Base-by-base conservation (phyloP, 2,329 filamentous ascomycete species). In the Hymenoscyphus salicellus region DNA sequence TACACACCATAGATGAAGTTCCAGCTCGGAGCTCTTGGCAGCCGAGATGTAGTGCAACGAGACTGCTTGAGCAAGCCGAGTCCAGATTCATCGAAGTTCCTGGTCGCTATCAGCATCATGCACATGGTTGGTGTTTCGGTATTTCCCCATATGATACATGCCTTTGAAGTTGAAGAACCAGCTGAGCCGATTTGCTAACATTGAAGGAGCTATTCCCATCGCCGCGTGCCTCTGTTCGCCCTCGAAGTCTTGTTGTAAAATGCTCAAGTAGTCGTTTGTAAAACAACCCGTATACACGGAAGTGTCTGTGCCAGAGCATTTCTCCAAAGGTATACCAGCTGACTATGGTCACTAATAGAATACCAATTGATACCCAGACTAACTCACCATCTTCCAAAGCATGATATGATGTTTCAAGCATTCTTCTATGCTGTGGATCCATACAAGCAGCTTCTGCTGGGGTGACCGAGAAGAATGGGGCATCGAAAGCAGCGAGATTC, bases 61-160 rank as follows among this genome's bases (percentile, higher is more conserved):
- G 75, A 58, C 81, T 83, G 5, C 81, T 81, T 43, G 83, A 85
- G 72, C 84, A 87, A 32, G 83, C 84, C 0, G 84, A 86, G 60
- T 86, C 83, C 14, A 86, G 74, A 0, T 82, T 84, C 73, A 85
- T 79, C 67, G 82, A 84, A 2, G 84, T 82, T 0, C 62, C n/a
- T n/a, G n/a, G n/a, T n/a, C n/a, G n/a, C n/a, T n/a, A n/a, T n/a
- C n/a, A n/a, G n/a, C n/a, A n/a, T n/a, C n/a, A n/a, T n/a, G n/a
- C n/a, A n/a, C n/a, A n/a, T n/a, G n/a, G n/a, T n/a, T n/a, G n/a
- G n/a, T n/a, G n/a, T n/a, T n/a, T n/a, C n/a, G n/a, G n/a, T n/a
- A n/a, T n/a, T n/a, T n/a, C n/a, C n/a, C n/a, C n/a, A n/a, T n/a
- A n/a, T n/a, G n/a, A n/a, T n/a, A n/a, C n/a, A n/a, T n/a, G n/a